A percentile compares a stretch with the other conserved stretches of the same genome.
Evolutionary conservation across 2,329 filamentous ascomycete genomes (phyloP).

Genomic region (Fusarium robinianum): DNA sequence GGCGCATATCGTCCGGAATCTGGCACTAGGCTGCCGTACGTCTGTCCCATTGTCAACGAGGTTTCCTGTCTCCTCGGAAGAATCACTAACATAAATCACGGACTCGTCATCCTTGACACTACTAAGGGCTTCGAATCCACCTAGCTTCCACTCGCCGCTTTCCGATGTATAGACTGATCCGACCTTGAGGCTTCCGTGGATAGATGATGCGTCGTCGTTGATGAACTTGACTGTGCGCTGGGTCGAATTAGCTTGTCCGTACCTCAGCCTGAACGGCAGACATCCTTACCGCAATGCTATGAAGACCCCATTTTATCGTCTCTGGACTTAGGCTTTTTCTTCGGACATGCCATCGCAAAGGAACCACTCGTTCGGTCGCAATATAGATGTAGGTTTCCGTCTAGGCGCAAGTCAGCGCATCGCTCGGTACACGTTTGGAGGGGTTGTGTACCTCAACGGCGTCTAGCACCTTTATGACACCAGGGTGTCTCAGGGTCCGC

Average conservation of each 20-base stretch:
- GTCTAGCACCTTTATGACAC: constrained; percentile 91
- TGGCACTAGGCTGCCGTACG: constrained; percentile 83
- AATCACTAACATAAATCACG: constrained; percentile 72
- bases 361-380: constrained; percentile 86
- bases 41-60: constrained; percentile 57
- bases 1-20: constrained; percentile 84
- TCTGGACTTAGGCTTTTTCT: constrained; percentile 86
- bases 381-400: constrained; percentile 96
- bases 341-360: constrained; percentile 87
- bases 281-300: constrained; percentile 73
- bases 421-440: constrained; percentile 4
- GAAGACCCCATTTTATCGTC: constrained; percentile 95
- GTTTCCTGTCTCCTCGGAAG: background rate
- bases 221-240: constrained; percentile 94
- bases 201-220: constrained; percentile 88
- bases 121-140: constrained; percentile 90
- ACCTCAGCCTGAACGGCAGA: background rate
- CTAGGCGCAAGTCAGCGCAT: constrained; percentile 50
- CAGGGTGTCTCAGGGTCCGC: constrained; percentile 89
- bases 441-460: constrained; percentile 75
- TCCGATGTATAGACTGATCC: constrained; percentile 92
- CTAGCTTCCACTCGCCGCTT: constrained; percentile 97
- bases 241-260: constrained; percentile 24
- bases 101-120: constrained; percentile 96
- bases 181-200: constrained; percentile 85